Percentiles rank a stretch among this genome's conserved stretches.
Conservation (phyloP, 305 asterid species). For the Fraxinus sp. region DNA sequence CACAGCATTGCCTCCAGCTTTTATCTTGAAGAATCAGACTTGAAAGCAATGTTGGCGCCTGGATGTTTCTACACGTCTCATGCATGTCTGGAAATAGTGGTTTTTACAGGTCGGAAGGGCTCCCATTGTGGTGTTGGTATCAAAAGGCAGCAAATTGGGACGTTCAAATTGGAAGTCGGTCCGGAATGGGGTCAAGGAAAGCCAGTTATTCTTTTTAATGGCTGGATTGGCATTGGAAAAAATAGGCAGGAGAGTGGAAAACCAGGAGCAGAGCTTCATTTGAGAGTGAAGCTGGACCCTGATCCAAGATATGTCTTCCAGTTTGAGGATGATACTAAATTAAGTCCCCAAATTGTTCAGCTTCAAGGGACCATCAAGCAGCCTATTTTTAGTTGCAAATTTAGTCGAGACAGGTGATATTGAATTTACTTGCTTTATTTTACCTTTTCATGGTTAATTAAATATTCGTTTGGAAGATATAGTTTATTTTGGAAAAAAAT, state of each 20-base stretch:
- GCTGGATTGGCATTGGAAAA: conserved; percentile 89
- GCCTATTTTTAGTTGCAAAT: conserved; percentile 94
- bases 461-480: not conserved
- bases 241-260: conserved; percentile 61
- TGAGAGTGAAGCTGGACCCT: conserved; percentile 81
- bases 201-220: conserved; percentile 64
- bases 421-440: conserved; percentile 7
- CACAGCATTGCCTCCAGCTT: conserved; percentile 68
- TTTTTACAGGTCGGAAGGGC: conserved; percentile 73
- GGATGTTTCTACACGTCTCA: conserved; percentile 69
- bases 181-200: conserved; percentile 92
- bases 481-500: not conserved
- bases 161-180: conserved; percentile 67
- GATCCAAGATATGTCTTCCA: conserved; percentile 90
- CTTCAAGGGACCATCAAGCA: conserved; percentile 75
- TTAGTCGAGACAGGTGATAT: conserved; percentile 74
- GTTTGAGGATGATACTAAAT: conserved; percentile 77
- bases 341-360: conserved; percentile 84
- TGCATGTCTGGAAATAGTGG: conserved; percentile 69
- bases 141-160: conserved; percentile 77
- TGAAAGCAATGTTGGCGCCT: conserved; percentile 67
- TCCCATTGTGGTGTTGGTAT: conserved; percentile 72
- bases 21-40: conserved; percentile 80
- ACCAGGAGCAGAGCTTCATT: conserved; percentile 75
- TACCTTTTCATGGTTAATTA: not conserved